Base-by-base conservation (phyloP, 192 early-diverging fungal species). In the Podila epigama region DNA sequence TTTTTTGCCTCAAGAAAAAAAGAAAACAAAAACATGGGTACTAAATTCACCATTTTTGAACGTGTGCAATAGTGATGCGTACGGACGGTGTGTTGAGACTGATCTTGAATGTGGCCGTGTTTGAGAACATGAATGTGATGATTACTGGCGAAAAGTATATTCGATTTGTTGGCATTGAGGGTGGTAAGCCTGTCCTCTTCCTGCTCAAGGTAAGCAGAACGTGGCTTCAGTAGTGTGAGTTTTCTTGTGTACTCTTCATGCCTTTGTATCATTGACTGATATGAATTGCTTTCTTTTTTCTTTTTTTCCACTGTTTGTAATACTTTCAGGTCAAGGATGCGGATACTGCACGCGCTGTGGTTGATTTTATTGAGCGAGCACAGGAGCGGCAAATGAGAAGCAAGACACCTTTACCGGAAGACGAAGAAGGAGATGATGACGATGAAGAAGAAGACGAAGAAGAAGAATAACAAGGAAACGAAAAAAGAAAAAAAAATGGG, bases 131-230 rank as follows among this genome's bases (percentile, higher is more conserved):
- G 73, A 68, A 68, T 25, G 54, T 61, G 28, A 50, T 52, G 12
- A 64, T 77, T 29, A 68, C 73, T 4, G 73, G 66, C 10, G 73
- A 77, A 15, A 77, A 77, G 40, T 77, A 77, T 34, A 56, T 77
- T 35, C 61, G 66, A 12, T 77, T 77, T 44, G 62, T 77, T 41
- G 73, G 66, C 6, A 58, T 77, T 58, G 73, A 68, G 29, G 66
- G 60, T 15, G 63, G 58, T 12, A 63, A 58, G 39, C 73, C 61
- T 1, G 31, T 77, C 22, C 32, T 66, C 6, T 77, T 77, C 36
- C 55, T 77, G 60, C 66, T 77, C 20, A 77, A 77, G 73, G 73
- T 77, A 13, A 42, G 60, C 51, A 5, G 18, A 12, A 60, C 20
- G n/a, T n/a, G n/a, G n/a, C n/a, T n/a, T n/a, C n/a, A n/a, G n/a